Evolutionary conservation across 257 asterid species (phyloP), one percentile per base, ranked within the genome.

Genomic region (Cynanchum wilfordii): DNA sequence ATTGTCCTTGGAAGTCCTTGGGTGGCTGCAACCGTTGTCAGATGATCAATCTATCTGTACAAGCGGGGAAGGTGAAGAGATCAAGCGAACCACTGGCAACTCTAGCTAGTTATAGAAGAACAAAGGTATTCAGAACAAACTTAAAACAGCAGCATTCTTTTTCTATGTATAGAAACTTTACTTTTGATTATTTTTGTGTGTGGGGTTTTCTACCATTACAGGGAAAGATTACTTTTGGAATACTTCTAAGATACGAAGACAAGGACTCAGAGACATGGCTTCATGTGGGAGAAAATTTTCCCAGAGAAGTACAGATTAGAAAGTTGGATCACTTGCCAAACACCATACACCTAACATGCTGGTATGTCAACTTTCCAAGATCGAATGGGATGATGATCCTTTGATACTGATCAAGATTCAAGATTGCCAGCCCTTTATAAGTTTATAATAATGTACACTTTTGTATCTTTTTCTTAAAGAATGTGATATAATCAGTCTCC

Each of bases 1-100:
- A 7, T 42, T 42, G 47, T 42, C 47, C 47, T 42, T 38, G 85
- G 84, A 88, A 91, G 98, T 85, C 97, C 1, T 60, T 87, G 80
- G 98, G 98, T 9, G 97, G 97, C 73, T 94, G 98, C 86, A 94
- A 91, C 72, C 96, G 98, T 15, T 94, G 98, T 82, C 97, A 94
- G 75, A 89, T 94, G 98, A 86, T 94, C 78, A 94, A 94, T 76
- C 77, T 83, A 85, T 76, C 82, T 50, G 67, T 64, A 62, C 45
- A 51, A 57, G 82, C 27, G 8, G 97, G 88, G 60, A 82, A 73
- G 17, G 84, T 91, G 79, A 88, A 85, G 42, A 83, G 91, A 79
- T 88, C 92, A 66, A 94, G 80, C 3, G 98, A 94, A 72, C 98
- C 98, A 24, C 81, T 94, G 79, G 89, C 96, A 75, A 94, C 97